Conservation (phyloP, 2,329 filamentous ascomycete genomes). For the Leptographium flavum region DNA sequence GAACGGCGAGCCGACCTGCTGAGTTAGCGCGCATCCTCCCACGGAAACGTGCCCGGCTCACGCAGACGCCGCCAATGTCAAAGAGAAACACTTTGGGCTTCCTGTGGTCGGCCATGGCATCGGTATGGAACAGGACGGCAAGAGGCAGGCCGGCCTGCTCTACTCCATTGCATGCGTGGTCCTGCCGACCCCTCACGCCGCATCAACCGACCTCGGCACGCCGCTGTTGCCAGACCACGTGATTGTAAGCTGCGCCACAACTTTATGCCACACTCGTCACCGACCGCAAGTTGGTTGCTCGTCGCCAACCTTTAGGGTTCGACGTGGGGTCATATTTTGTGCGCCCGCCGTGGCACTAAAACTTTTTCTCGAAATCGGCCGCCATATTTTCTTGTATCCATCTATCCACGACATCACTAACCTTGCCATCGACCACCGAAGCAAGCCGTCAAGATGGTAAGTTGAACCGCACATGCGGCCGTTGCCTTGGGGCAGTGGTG, state of each 20-base stretch:
- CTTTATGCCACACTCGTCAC: not conserved
- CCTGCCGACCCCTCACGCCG: no score
- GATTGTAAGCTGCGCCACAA: not conserved
- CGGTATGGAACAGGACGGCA: no score
- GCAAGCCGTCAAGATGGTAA: slow-evolving; percentile 55
- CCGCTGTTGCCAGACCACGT: no score
- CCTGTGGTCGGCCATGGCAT: slow-evolving; percentile 26
- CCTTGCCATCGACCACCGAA: slow-evolving; percentile 23
- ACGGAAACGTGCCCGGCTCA: no score
- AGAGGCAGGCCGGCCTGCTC: no score
- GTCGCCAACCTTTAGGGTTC: slow-evolving; percentile 24
- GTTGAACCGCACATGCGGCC: slow-evolving; percentile 26
- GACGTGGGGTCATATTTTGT: slow-evolving; percentile 18
- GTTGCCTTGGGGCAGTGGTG: no score
- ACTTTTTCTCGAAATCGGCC: slow-evolving; percentile 8
- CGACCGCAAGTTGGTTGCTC: not conserved
- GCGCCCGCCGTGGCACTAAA: slow-evolving; percentile 9
- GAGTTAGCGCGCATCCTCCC: not conserved
- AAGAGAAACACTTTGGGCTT: slow-evolving; percentile 70
- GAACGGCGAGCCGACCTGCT: slow-evolving; percentile 76
- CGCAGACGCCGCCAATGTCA: slow-evolving; percentile 93
- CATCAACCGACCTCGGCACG: slow-evolving; percentile 7
- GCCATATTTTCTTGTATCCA: slow-evolving; percentile 13
- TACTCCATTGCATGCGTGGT: no score
- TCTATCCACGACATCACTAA: slow-evolving; percentile 21